Base-by-base conservation (phyloP, 805 yeast genomes). In the Metschnikowia kunwiensis region DNA sequence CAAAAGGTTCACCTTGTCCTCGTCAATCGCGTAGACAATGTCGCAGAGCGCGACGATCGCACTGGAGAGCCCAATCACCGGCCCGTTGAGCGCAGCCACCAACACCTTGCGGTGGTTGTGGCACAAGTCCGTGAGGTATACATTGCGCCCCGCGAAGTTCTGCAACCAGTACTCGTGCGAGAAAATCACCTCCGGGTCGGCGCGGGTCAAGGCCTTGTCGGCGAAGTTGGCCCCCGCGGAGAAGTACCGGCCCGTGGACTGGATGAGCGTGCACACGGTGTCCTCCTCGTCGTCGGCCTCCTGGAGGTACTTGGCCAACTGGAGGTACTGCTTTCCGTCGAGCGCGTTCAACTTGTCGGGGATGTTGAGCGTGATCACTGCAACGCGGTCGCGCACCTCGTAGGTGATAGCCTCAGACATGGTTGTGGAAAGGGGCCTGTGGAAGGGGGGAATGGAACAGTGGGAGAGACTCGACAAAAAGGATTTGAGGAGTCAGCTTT, bases 211-310 rank as follows among this genome's bases (percentile, higher is more conserved):
- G 0, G 67, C 60, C 34, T 44, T 53, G 27, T 62, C 69, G 32
- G 64, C 69, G 34, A 84, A 75, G 54, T 86, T 80, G 14, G 95
- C 96, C 17, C 96, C 96, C 5, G 95, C 83, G 17, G 87, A 78
- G 58, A 86, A 87, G 56, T 74, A 83, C 39, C 81, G 68, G 0
- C 95, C 95, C 0, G 82, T 68, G 22, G 87, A 71, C 52, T 77
- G 80, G 32, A 87, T 59, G 32, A 84, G 63, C 1, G 96, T 87
- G 16, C 77, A 71, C 6, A 72, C 52, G 0, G 91, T 80, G 14
- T 68, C 65, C 16, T 77, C 76, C 39, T 84, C 80, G 5, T 62
- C 55, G 40, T 84, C 80, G 0, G 95, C 88, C 41, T 68, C 54
- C 45, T 77, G 77, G 9, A 87, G 60, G 9, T 72, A 62, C 38